phyloP scores from a whole-genome alignment of 1,284 basidiomycete species.

The Exobasidium rhododendri region DNA sequence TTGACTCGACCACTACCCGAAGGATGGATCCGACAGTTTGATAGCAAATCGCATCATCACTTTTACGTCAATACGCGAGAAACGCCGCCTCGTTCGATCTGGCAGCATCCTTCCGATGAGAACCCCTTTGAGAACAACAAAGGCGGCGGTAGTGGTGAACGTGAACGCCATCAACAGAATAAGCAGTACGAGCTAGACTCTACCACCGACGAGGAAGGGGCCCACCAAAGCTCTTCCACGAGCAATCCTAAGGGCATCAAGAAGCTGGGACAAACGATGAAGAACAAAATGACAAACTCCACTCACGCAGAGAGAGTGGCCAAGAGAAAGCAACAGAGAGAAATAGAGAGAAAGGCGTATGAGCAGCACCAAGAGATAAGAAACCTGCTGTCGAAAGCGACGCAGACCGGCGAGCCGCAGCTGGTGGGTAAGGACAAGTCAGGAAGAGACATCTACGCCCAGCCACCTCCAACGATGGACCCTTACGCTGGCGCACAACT shows the following conservation, averaged over 20 bases:
- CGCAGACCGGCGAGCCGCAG: conserved; percentile 34
- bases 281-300: conserved; percentile 50
- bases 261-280: conserved; percentile 44
- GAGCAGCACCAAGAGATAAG: conserved; percentile 29
- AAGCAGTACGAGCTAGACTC: not conserved
- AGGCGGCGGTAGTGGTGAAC: not conserved
- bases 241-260: conserved; percentile 16
- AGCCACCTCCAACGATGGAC: conserved; percentile 30
- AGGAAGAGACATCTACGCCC: conserved; percentile 34
- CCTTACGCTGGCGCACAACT: conserved; percentile 26
- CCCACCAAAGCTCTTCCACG: not conserved
- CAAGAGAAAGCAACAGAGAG: conserved; percentile 28
- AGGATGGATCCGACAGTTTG: conserved; percentile 48
- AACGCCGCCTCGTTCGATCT: conserved; percentile 52
- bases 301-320: conserved; percentile 47
- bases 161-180: not conserved
- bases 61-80: conserved; percentile 50
- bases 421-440: conserved; percentile 27
- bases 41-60: conserved; percentile 28
- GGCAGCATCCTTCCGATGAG: conserved; percentile 51
- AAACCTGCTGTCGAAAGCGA: conserved; percentile 23
- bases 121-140: not conserved
- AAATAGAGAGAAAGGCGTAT: conserved; percentile 34
- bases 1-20: conserved; percentile 26
- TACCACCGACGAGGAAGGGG: not conserved